phyloP scores from a whole-genome alignment of 2,329 filamentous ascomycete species.

The Sclerotinia trifoliorum region DNA sequence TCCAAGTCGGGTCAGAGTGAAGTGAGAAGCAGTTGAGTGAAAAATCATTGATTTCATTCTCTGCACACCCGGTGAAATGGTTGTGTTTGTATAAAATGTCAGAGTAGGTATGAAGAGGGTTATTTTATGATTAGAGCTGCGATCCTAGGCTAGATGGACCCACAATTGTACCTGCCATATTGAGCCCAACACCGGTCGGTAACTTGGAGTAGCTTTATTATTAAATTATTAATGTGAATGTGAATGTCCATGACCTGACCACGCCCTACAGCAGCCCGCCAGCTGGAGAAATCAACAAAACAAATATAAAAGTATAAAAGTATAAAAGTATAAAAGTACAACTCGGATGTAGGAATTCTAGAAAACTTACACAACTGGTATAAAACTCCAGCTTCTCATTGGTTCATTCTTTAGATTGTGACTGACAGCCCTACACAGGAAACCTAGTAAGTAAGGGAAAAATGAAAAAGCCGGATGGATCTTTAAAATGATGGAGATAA shows the following conservation, averaged over 20 bases:
- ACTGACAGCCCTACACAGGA: slow-evolving; percentile 6
- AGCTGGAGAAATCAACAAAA: no score
- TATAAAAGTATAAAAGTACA: not conserved
- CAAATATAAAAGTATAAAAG: no score
- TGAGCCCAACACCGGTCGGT: no score
- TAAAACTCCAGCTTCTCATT: slow-evolving; percentile 1
- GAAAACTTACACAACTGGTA: not conserved
- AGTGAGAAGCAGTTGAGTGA: not conserved
- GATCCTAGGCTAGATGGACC: no score
- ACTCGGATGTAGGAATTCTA: not conserved
- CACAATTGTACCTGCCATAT: no score
- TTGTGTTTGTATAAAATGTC: not conserved
- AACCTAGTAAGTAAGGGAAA: not conserved
- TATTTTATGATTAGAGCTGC: no score
- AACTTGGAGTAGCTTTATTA: no score
- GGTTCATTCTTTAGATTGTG: not conserved
- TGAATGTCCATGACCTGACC: no score
- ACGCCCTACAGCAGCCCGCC: no score
- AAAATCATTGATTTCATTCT: slow-evolving; percentile 7
- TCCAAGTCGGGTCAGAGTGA: not conserved
- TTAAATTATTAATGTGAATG: no score
- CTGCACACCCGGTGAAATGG: no score
- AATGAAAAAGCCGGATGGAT: not conserved
- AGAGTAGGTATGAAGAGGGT: no score
- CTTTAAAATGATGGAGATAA: not conserved